Base-by-base conservation (phyloP, 495 filamentous ascomycete genomes). In the Delitschia confertaspora region DNA sequence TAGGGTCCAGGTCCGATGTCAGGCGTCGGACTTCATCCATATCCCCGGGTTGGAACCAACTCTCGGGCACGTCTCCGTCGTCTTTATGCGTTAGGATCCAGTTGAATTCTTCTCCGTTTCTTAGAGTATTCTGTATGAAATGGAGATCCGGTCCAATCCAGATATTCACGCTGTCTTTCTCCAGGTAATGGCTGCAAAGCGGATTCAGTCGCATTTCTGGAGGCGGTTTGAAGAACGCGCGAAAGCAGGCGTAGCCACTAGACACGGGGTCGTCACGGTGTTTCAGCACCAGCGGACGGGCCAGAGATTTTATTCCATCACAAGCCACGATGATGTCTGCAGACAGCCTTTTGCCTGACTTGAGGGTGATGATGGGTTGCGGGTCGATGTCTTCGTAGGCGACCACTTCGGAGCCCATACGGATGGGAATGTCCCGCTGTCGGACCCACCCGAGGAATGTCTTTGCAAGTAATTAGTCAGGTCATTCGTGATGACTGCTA, bases 41-140 rank as follows among this genome's bases (percentile, higher is more conserved):
- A 43, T 72, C 71, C 10, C 75, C 78, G 1, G 75, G 73, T 20
- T 76, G 72, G 42, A 72, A 72, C 78, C 78, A 82, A 32, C 68
- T 71, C 57, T 82, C 78, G 41, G 79, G 74, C 25, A 75, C 75
- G 50, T 78, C 71, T 48, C 70, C 67, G 38, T 73, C 67, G 38
- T 78, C 74, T 1, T 69, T 71, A 49, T 82, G 79, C 13, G 80
- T 83, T 24, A 80, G 70, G 10, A 82, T 79, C 80, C 79, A 84
- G 43, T 75, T 79, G 26, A 80, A 75, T 41, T 83, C 79, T 16
- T 66, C 65, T 0, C 78, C 77, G 34, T 69, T 67, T 59, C 79
- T 76, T 53, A 79, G 69, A 4, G 69, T 73, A 6, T 72, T 74
- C 18, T 74, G 74, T 29, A 62, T 50, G 21, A 60, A 52, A 44